Evolutionary conservation across 1,284 basidiomycete species (phyloP), one percentile per base, ranked within the genome.

Genomic region (Xerocomus nothofagi): DNA sequence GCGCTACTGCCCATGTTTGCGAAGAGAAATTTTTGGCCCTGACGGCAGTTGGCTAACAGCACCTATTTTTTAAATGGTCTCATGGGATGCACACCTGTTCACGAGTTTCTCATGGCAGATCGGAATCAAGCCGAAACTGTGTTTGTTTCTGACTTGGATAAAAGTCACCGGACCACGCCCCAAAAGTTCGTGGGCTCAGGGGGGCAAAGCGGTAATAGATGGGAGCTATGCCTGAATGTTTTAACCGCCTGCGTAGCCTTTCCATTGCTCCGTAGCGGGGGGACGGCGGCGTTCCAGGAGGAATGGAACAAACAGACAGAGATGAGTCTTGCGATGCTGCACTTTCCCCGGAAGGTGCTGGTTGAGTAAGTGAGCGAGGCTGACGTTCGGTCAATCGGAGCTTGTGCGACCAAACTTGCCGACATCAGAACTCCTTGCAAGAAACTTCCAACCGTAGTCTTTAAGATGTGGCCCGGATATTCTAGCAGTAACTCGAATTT

Each of bases 1-100:
- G 53, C 61, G 49, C 71, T 72, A 65, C 73, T 75, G 60, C 69
- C 75, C 78, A 81, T 82, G 11, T 34, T 52, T 36, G 31, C 6
- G 27, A 30, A 38, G 33, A 36, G 17, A 20, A 32, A 29, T 15
- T n/a, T n/a, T n/a, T n/a, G n/a, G n/a, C 21, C 10, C 17, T 1
- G 14, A 15, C 6, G 6, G 10, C 14, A n/a, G 12, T 20, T 26
- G 17, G 8, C 15, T 6, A 30, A 23, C 8, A 10, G 6, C 3
- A 2, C 27, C 23, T 2, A 3, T 6, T 15, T 18, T 23, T 42
- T 50, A 51, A 50, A 50, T 26, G 24, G 26, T 27, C 20, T 20
- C 47, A 30, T 23, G n/a, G 15, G 36, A 11, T 18, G 15, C n/a
- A 11, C 29, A 31, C 29, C 36, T 5, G 37, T 14, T 18, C 23